Conservation (phyloP, 768 basidiomycete species). For the Lactifluus piperatus region DNA sequence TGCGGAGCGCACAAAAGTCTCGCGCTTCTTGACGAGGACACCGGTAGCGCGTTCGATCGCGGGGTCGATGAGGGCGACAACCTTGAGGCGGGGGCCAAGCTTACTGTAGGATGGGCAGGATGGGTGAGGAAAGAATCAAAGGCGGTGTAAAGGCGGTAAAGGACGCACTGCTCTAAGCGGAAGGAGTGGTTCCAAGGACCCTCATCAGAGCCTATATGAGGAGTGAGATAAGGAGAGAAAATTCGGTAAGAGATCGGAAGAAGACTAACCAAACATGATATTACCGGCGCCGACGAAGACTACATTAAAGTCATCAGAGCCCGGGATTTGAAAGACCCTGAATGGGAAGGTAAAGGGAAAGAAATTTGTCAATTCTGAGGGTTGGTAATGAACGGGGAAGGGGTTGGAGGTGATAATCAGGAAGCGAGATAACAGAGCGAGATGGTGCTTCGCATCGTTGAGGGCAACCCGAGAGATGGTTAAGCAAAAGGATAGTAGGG, state of each 20-base stretch:
- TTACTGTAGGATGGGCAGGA: conserved; percentile 47
- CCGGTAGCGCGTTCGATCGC: conserved; percentile 69
- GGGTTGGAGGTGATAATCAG: conserved; percentile 8
- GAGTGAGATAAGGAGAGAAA: conserved; percentile 3
- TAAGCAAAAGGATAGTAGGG: not conserved
- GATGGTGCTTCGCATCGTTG: not conserved
- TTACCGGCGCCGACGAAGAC: conserved; percentile 94
- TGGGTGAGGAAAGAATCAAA: conserved; percentile 9
- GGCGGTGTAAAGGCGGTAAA: conserved; percentile 1
- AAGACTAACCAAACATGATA: conserved; percentile 83
- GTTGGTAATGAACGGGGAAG: conserved; percentile 2
- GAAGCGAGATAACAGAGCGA: conserved; percentile 2
- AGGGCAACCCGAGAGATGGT: not conserved
- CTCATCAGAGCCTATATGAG: conserved; percentile 60
- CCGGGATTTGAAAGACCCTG: conserved; percentile 45
- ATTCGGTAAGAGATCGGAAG: not conserved
- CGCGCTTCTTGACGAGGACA: conserved; percentile 83
- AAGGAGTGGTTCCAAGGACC: conserved; percentile 93
- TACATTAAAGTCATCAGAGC: conserved; percentile 79
- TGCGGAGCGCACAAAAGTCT: conserved; percentile 87
- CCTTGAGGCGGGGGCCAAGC: conserved; percentile 91
- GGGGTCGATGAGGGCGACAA: conserved; percentile 92
- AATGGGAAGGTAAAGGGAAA: not conserved
- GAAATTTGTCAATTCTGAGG: conserved; percentile 15
- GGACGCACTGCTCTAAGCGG: conserved; percentile 74